Evolutionary conservation across 352 stramenopile species (phyloP), one percentile per base, ranked within the genome.

Genomic region (Phytophthora megakarya): DNA sequence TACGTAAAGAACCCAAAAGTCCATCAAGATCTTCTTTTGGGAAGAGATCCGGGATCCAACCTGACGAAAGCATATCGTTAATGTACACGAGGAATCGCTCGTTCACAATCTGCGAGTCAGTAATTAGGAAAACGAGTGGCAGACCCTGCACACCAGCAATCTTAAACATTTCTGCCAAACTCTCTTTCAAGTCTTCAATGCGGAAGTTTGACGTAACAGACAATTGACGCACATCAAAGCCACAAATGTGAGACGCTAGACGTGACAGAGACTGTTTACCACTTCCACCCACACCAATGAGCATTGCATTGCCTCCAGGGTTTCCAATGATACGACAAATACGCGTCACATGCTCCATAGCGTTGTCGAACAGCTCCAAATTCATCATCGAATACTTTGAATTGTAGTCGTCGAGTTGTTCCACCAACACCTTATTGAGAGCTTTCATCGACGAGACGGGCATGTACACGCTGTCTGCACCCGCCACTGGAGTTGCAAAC

Each of bases 81-180:
- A 99, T 99, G 72, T 98, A 99, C 37, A 99, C 97, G 4, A 99
- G 87, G 76, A 99, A 99, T 15, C 95, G 81, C 52, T 99, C 96
- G 67, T 99, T 97, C 33, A 99, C 94, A 70, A 99, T 99, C 75
- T 99, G 96, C 33, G 96, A 97, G 75, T 99, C 97, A 0, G 96
- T 99, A 60, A 99, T 98, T 15, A 99, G 76, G 65, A 99, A 99
- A 16, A 99, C 88, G 21, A 98, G 89, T 11, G 88, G 94, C 2
- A 97, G 80, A 4, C 93, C 95, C 54, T 98, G 96, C 19, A 98
- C 90, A 40, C 95, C 95, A n/a, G 95, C 89, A 18, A 93, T 73
- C 66, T 98, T 97, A 72, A 98, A 99, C 86, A 99, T 98, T 45
- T 98, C 91, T 22, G 96, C 88, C 10, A 99, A 80, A 59, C 96